These are phyloP conservation scores for Fusarium paranaense DNA, from an alignment of 2,329 filamentous ascomycete genomes.

Conservation along the genomic window DNA sequence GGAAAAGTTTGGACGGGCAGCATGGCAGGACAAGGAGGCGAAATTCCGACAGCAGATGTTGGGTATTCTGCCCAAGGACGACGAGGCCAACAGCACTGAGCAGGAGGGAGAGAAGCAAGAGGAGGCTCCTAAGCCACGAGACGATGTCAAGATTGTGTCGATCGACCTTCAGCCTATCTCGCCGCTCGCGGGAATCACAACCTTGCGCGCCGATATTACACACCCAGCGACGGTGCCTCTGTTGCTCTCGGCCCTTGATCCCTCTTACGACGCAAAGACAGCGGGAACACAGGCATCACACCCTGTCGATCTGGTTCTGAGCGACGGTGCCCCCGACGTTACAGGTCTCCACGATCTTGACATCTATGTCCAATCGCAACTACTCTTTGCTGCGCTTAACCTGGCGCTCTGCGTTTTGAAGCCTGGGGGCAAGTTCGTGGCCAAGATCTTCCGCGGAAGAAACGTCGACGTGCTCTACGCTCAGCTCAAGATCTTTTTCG, in stretches of 20 bases:
- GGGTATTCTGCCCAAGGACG: slow-evolving; percentile 57
- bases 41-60: slow-evolving; percentile 72
- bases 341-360: slow-evolving; percentile 97
- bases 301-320: slow-evolving; percentile 92
- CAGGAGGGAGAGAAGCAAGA: slow-evolving; percentile 34
- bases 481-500: slow-evolving; percentile 91
- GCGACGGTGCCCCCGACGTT: slow-evolving; percentile 95
- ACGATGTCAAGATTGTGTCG: slow-evolving; percentile 91
- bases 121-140: slow-evolving; percentile 58
- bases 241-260: slow-evolving; percentile 85
- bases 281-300: slow-evolving; percentile 69
- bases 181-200: slow-evolving; percentile 90
- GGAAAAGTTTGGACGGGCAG: slow-evolving; percentile 86
- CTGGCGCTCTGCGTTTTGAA: slow-evolving; percentile 92
- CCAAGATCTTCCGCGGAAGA: slow-evolving; percentile 95
- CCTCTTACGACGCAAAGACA: slow-evolving; percentile 66
- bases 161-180: slow-evolving; percentile 98
- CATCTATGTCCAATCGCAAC: slow-evolving; percentile 96
- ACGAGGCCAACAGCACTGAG: slow-evolving; percentile 31
- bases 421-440: slow-evolving; percentile 95
- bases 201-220: slow-evolving; percentile 94
- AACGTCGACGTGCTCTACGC: slow-evolving; percentile 97
- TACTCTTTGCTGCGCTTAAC: slow-evolving; percentile 94
- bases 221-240: slow-evolving; percentile 95
- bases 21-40: slow-evolving; percentile 88